Percentiles rank a stretch among this genome's conserved stretches.
phyloP scores from a whole-genome alignment of 2,329 filamentous ascomycete species.

The Talaromyces marneffei region DNA sequence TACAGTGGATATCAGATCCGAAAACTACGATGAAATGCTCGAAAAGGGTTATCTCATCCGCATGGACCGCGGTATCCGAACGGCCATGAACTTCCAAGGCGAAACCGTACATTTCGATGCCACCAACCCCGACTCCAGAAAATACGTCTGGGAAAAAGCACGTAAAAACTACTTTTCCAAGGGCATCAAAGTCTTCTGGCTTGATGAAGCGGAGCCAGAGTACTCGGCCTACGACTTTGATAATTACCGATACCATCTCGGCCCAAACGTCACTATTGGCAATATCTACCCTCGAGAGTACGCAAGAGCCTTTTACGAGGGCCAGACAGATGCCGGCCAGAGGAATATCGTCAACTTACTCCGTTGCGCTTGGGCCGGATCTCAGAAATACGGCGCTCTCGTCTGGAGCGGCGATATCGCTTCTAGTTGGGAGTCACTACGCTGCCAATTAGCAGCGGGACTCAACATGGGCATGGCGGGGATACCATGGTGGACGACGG shows the following conservation, averaged over 20 bases:
- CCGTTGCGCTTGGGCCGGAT: conserved; percentile 53
- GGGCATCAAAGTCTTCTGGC: conserved; percentile 61
- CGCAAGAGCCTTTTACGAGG: conserved; percentile 56
- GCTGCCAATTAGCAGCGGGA: conserved; percentile 57
- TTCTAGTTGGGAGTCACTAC: conserved; percentile 55
- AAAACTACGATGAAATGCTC: conserved; percentile 59
- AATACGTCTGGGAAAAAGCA: conserved; percentile 55
- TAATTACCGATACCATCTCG: conserved; percentile 56
- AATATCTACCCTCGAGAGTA: conserved; percentile 58
- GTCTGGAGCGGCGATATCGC: conserved; percentile 66
- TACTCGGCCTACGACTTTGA: conserved; percentile 62
- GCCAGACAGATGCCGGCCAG: conserved; percentile 49
- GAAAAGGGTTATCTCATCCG: conserved; percentile 57
- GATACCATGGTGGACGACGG: conserved; percentile 64
- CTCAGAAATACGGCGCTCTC: conserved; percentile 59
- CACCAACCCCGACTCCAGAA: conserved; percentile 55
- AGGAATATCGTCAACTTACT: conserved; percentile 55
- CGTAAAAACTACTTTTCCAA: conserved; percentile 57
- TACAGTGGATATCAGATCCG: conserved; percentile 54
- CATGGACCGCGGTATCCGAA: conserved; percentile 54
- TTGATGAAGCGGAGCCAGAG: conserved; percentile 65
- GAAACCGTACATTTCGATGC: conserved; percentile 58
- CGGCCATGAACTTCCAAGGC: conserved; percentile 55
- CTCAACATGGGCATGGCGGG: conserved; percentile 61
- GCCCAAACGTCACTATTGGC: conserved; percentile 51